phyloP scores from a whole-genome alignment of 164 flowering plant species.

The Nymphaea colorata region DNA sequence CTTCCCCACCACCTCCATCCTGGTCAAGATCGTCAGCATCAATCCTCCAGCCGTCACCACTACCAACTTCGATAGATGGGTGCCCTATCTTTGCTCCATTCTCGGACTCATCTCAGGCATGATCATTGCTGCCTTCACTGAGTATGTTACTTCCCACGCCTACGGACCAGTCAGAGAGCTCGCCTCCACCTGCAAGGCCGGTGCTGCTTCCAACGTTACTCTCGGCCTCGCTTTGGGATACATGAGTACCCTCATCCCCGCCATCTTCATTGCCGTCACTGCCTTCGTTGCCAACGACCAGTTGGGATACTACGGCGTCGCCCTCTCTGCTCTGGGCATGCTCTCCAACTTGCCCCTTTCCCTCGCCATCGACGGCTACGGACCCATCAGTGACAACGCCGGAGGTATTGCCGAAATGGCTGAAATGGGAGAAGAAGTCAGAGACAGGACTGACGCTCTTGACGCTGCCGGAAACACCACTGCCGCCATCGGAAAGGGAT shows the following conservation, averaged over 20 bases:
- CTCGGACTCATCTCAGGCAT: no score
- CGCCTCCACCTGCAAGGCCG: constrained; percentile 15
- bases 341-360: constrained; percentile 58
- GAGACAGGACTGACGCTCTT: constrained; percentile 72
- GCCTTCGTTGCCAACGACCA: constrained; percentile 10
- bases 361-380: constrained; percentile 63
- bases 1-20: no score
- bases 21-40: no score
- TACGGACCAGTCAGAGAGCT: constrained; percentile 17
- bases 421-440: constrained; percentile 60
- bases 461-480: constrained; percentile 79
- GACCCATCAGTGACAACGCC: constrained; percentile 71
- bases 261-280: constrained; percentile 12
- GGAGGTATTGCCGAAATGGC: constrained; percentile 87
- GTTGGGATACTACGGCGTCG: constrained; percentile 17
- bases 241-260: constrained; percentile 11
- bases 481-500: constrained; percentile 58
- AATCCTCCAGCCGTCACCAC: no score
- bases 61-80: no score
- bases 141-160: no score
- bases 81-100: no score
- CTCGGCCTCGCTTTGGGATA: constrained; percentile 17
- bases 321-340: constrained; percentile 32
- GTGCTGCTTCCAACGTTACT: constrained; percentile 13
- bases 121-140: no score